A percentile compares a stretch with the other conserved stretches of the same genome.
These are phyloP conservation scores for Sugiyamaella marilandica DNA, from an alignment of 805 yeast genomes.

Conservation along the genomic window DNA sequence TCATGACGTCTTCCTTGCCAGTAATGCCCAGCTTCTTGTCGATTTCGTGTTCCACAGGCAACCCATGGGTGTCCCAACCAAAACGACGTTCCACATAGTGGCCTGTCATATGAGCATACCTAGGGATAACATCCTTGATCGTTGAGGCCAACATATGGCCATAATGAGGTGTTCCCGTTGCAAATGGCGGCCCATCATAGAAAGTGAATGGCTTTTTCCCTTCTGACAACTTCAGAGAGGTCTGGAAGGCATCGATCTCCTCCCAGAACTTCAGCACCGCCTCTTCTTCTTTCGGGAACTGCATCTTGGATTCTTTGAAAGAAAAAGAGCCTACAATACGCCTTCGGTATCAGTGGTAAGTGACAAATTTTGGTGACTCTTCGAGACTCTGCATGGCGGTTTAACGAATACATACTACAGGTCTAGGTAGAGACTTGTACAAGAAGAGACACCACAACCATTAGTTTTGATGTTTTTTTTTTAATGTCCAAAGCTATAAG, in stretches of 20 bases:
- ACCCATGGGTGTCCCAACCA: slow-evolving; percentile 99
- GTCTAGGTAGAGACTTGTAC: neutral
- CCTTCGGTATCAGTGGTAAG: neutral
- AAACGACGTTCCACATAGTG: slow-evolving; percentile 93
- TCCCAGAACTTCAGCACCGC: slow-evolving; percentile 77
- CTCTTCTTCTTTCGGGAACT: slow-evolving; percentile 86
- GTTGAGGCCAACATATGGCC: slow-evolving; percentile 98
- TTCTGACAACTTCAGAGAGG: slow-evolving; percentile 73
- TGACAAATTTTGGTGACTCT: slow-evolving; percentile 2
- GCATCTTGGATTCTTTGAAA: slow-evolving; percentile 26
- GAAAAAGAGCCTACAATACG: no score
- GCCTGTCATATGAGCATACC: slow-evolving; percentile 98
- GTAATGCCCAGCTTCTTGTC: slow-evolving; percentile 94
- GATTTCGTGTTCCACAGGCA: slow-evolving; percentile 97
- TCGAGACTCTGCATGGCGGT: neutral
- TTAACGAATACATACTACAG: neutral
- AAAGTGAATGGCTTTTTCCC: slow-evolving; percentile 86
- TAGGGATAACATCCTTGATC: slow-evolving; percentile 92
- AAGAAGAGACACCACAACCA: no score
- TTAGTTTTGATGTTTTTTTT: no score
- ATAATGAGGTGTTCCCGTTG: slow-evolving; percentile 98
- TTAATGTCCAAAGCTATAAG: no score
- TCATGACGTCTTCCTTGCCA: slow-evolving; percentile 91
- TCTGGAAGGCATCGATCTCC: slow-evolving; percentile 90
- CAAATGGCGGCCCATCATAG: slow-evolving; percentile 99